Conservation (phyloP, 2,329 filamentous ascomycete genomes). For the Diaporthe eres region DNA sequence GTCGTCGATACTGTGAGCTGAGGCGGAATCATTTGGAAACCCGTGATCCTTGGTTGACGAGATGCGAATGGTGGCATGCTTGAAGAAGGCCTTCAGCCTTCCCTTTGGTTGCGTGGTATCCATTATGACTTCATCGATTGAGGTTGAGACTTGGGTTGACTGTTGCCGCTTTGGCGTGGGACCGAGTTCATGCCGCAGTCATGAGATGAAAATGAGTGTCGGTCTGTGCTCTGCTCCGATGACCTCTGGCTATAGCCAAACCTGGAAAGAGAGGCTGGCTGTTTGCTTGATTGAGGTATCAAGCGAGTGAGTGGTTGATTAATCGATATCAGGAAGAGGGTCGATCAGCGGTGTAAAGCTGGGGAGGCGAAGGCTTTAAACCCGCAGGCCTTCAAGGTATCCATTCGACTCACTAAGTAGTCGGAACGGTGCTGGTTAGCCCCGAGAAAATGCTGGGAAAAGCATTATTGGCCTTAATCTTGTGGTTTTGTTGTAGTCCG, state of each 20-base stretch:
- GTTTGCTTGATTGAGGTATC: background rate
- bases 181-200: background rate
- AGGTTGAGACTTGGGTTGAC: background rate
- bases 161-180: background rate
- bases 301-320: background rate
- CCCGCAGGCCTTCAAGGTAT: background rate
- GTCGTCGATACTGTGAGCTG: background rate
- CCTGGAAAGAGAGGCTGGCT: background rate
- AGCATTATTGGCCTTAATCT: background rate
- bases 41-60: background rate
- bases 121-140: constrained; percentile 28
- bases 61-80: constrained; percentile 13
- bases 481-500: background rate
- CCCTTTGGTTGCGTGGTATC: background rate
- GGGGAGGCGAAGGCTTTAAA: constrained; percentile 25
- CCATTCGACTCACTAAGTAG: constrained; percentile 4
- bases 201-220: background rate
- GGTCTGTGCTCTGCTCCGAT: background rate
- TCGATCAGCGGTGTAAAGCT: constrained; percentile 26
- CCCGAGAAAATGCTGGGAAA: background rate
- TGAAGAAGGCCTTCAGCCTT: constrained; percentile 32
- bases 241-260: background rate
- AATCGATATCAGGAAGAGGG: constrained; percentile 11
- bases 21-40: background rate
- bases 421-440: background rate